Percentiles rank a stretch among this genome's conserved stretches.
Conservation (phyloP, 139 green algal genomes). For the Zygnema circumcarinatum region DNA sequence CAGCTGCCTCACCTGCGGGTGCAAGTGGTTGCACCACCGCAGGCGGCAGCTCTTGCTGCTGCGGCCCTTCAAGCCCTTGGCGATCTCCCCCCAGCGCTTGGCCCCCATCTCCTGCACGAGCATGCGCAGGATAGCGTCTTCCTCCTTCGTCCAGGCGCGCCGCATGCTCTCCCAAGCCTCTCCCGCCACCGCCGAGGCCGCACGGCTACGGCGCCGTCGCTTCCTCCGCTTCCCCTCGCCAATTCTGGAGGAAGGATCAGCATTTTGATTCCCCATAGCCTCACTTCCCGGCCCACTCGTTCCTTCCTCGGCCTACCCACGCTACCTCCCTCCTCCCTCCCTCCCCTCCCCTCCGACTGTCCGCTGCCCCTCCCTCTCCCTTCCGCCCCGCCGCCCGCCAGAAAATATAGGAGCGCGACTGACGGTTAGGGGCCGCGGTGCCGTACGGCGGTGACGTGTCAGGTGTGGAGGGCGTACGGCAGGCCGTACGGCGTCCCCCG, state of each 20-base stretch:
- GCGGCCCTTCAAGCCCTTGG: constrained; percentile 74
- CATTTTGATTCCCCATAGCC: constrained; percentile 1
- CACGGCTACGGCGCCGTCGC: background rate
- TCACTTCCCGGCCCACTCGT: background rate
- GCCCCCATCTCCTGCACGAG: constrained; percentile 70
- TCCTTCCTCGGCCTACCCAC: background rate
- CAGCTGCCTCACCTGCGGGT: constrained; percentile 72
- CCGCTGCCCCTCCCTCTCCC: no score
- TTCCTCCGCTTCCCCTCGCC: background rate
- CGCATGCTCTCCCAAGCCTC: constrained; percentile 54
- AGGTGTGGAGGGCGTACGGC: no score
- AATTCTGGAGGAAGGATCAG: constrained; percentile 13
- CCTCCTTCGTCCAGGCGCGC: constrained; percentile 78
- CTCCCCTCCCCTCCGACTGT: no score
- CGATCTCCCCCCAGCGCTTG: constrained; percentile 83
- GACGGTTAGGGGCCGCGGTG: no score
- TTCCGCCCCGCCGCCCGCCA: background rate
- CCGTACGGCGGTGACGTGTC: no score
- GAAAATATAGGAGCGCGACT: no score
- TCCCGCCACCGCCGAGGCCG: background rate
- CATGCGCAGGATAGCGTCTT: constrained; percentile 70
- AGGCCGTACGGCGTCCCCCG: no score
- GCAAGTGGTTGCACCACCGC: constrained; percentile 70
- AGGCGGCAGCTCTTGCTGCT: constrained; percentile 86
- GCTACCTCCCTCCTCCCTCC: constrained; percentile 1